Conservation (phyloP, 768 basidiomycete species). For the Daedaleopsis sinensis region DNA sequence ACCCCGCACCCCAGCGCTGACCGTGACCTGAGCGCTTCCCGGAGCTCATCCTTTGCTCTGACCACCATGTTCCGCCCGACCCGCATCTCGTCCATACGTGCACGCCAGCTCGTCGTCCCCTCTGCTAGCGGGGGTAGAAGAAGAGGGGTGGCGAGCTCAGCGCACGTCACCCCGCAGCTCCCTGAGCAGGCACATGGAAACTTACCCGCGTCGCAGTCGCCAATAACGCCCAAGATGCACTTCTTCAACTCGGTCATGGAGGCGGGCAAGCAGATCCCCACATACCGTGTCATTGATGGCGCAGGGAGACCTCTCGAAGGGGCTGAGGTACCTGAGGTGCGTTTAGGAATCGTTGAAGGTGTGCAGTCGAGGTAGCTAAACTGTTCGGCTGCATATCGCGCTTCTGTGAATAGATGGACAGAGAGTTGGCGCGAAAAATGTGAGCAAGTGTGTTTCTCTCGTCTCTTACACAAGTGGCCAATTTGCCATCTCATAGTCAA, state of each 20-base stretch:
- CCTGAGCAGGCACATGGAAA: slow-evolving; percentile 33
- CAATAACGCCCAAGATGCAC: slow-evolving; percentile 67
- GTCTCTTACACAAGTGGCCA: background rate
- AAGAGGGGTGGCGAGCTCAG: slow-evolving; percentile 14
- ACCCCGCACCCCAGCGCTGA: background rate
- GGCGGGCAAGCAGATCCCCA: slow-evolving; percentile 70
- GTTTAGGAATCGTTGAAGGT: slow-evolving; percentile 19
- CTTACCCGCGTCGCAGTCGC: slow-evolving; percentile 52
- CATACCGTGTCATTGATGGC: slow-evolving; percentile 85
- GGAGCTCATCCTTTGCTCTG: slow-evolving; percentile 1
- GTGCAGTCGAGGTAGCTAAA: too few species aligned
- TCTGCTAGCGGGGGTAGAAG: background rate
- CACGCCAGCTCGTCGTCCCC: background rate
- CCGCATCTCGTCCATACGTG: slow-evolving; percentile 3
- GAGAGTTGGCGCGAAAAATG: slow-evolving; percentile 66
- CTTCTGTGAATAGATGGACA: slow-evolving; percentile 60
- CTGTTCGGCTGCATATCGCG: too few species aligned
- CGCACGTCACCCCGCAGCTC: slow-evolving; percentile 13
- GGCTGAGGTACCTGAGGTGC: slow-evolving; percentile 75
- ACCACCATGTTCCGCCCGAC: slow-evolving; percentile 27
- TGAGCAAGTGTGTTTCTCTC: slow-evolving; percentile 32
- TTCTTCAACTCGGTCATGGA: slow-evolving; percentile 82
- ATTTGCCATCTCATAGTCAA: too few species aligned
- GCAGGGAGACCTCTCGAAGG: slow-evolving; percentile 73
- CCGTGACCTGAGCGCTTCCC: background rate